phyloP scores from a whole-genome alignment of 192 early-diverging fungal genomes.

The Pilobolus umbonatus region DNA sequence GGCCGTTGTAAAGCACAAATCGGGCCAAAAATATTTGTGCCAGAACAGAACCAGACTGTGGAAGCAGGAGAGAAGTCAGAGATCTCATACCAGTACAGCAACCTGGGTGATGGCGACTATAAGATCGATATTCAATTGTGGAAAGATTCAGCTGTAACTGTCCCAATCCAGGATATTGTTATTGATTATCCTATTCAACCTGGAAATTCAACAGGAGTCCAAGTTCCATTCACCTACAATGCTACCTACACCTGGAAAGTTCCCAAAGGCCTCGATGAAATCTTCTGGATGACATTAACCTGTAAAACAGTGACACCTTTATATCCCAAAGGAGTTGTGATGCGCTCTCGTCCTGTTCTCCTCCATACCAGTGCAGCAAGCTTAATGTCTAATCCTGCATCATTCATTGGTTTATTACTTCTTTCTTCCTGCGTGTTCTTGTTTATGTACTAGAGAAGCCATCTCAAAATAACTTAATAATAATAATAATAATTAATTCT shows the following conservation, averaged over 20 bases:
- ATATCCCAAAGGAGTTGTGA: background rate
- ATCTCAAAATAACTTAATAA: too few relatives aligned
- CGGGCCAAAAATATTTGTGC: conserved; percentile 18
- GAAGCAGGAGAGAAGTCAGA: conserved; percentile 18
- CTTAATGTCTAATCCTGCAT: background rate
- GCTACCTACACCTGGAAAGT: conserved; percentile 26
- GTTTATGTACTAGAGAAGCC: too few relatives aligned
- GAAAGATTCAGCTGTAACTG: conserved; percentile 10
- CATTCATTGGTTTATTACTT: background rate
- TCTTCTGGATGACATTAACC: conserved; percentile 25
- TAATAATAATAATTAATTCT: too few relatives aligned
- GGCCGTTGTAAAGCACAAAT: conserved; percentile 23
- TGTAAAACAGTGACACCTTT: conserved; percentile 1
- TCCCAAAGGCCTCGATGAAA: conserved; percentile 25
- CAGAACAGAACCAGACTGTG: conserved; percentile 24
- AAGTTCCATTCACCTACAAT: conserved; percentile 6
- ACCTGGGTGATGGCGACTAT: conserved; percentile 31
- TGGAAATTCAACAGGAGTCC: conserved; percentile 24
- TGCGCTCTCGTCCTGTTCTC: conserved; percentile 12
- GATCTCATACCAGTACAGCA: conserved; percentile 29
- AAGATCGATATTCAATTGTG: conserved; percentile 23
- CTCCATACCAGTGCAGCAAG: conserved; percentile 12
- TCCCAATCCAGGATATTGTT: conserved; percentile 13
- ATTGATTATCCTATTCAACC: conserved; percentile 2
- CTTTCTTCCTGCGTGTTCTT: background rate